Base-by-base conservation (phyloP, 176 grass and related monocot genomes). In the Paspalum notatum region DNA sequence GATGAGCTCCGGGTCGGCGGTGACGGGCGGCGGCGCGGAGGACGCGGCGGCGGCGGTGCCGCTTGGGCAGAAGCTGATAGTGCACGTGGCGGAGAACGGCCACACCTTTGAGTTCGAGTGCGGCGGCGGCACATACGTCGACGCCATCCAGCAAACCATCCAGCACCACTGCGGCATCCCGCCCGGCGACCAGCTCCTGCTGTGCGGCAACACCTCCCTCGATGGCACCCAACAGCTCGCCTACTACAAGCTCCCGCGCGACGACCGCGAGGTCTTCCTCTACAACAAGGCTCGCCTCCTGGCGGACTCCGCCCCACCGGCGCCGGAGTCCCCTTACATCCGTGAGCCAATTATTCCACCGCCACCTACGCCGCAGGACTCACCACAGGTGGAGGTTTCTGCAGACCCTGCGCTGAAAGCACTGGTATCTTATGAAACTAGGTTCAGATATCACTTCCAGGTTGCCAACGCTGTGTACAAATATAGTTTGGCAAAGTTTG, bases 71-170 rank as follows among this genome's bases (percentile, higher is more conserved):
- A 93, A 88, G 82, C 82, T 99, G 70, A 54, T 91, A 40, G 93
- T 89, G 76, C 90, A 99, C 79, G 91, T 93, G 68, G 92, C 96
- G 20, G 96, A 99, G 84, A 99, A 95, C 62, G 96, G 96, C 40
- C 66, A 90, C 84, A 99, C 86, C 79, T 93, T 95, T 61, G 96
- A 99, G 90, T 91, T 95, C 60, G 76, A 76, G 66, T 99, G 96
- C 84, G 91, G 87, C 12, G 96, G 96, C 24, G 71, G 80, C 46
- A 95, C 93, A 25, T 43, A 42, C 24, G 92, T 99, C 17, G 89
- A 91, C 26, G 90, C 79, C 11, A 88, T 99, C 82, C 84, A 91
- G 78, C 86, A 85, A 7, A 82, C 86, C 16, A 91, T 99, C 66
- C 88, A 95, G 81, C 18, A 4, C 20, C 63, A 91, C 69, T 95